Evolutionary conservation across 768 basidiomycete genomes (phyloP).

Genomic region (Pisolithus tinctorius): DNA sequence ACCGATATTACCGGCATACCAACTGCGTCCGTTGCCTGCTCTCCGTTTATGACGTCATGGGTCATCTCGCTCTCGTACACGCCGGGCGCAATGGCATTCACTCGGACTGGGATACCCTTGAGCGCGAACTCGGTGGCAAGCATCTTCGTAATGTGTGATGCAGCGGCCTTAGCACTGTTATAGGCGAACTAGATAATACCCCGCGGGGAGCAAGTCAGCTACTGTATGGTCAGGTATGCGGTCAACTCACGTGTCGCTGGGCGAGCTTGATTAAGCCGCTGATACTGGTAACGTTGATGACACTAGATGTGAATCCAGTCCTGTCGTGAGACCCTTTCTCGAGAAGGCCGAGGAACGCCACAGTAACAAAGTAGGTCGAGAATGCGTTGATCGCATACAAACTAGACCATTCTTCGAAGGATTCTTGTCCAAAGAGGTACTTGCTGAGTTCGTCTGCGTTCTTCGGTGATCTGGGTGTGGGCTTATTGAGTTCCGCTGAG

Average conservation of each 20-base stretch:
- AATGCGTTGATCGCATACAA: constrained; percentile 65
- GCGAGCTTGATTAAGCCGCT: constrained; percentile 66
- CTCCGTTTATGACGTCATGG: constrained; percentile 37
- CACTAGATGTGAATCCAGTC: constrained; percentile 51
- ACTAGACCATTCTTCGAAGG: constrained; percentile 54
- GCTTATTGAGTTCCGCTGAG: constrained; percentile 51
- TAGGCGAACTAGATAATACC: constrained; percentile 56
- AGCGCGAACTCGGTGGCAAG: constrained; percentile 70
- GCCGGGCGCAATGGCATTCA: constrained; percentile 71
- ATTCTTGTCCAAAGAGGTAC: constrained; percentile 65
- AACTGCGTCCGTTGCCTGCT: constrained; percentile 43
- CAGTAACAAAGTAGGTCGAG: constrained; percentile 72
- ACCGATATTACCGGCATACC: constrained; percentile 55
- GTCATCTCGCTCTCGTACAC: constrained; percentile 78
- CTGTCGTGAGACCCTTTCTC: constrained; percentile 62
- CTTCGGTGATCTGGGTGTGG: constrained; percentile 50
- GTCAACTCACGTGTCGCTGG: constrained; percentile 65
- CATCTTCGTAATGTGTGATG: constrained; percentile 70
- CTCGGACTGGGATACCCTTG: constrained; percentile 60
- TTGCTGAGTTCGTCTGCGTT: constrained; percentile 58
- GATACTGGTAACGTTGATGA: constrained; percentile 75
- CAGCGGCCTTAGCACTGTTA: constrained; percentile 76
- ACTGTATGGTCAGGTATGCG: background rate
- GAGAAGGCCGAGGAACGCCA: constrained; percentile 69
- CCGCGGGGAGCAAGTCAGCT: background rate